A percentile compares a stretch with the other conserved stretches of the same genome.
phyloP scores from a whole-genome alignment of 768 basidiomycete genomes.

The Dentipellis fragilis region DNA sequence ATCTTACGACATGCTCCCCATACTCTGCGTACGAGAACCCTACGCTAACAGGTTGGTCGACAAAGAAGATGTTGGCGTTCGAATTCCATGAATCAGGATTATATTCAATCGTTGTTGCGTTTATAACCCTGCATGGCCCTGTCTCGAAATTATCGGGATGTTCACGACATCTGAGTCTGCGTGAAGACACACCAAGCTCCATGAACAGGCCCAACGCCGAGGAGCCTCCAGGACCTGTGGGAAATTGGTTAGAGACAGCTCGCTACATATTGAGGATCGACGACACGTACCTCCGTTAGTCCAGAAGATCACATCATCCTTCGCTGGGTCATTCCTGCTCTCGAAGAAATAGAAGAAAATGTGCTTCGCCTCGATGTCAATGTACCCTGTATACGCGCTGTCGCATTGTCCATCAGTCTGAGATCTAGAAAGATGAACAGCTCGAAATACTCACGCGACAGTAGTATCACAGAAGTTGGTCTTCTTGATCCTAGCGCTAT shows the following conservation, averaged over 20 bases:
- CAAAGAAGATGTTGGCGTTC: conserved; percentile 47
- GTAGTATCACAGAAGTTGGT: conserved; percentile 30
- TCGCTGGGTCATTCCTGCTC: conserved; percentile 24
- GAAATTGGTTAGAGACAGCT: conserved; percentile 13
- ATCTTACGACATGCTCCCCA: conserved; percentile 45
- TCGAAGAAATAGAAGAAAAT: conserved; percentile 61
- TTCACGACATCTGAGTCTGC: background rate
- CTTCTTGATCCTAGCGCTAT: conserved; percentile 33
- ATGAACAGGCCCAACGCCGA: conserved; percentile 30
- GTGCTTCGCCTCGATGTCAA: conserved; percentile 55
- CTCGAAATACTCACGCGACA: background rate
- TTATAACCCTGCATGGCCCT: conserved; percentile 51
- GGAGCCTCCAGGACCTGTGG: conserved; percentile 16
- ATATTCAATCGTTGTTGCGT: conserved; percentile 34
- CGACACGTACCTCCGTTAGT: conserved; percentile 25
- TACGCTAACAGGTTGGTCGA: conserved; percentile 30
- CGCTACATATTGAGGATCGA: background rate
- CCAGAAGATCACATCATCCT: conserved; percentile 25
- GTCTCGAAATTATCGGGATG: background rate
- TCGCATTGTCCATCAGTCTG: background rate
- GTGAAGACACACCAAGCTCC: conserved; percentile 28
- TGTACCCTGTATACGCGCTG: conserved; percentile 57
- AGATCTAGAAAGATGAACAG: background rate
- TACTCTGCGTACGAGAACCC: conserved; percentile 40
- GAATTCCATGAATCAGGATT: conserved; percentile 60